Conservation (phyloP, 192 early-diverging fungal genomes). For the Coemansia sp. region DNA sequence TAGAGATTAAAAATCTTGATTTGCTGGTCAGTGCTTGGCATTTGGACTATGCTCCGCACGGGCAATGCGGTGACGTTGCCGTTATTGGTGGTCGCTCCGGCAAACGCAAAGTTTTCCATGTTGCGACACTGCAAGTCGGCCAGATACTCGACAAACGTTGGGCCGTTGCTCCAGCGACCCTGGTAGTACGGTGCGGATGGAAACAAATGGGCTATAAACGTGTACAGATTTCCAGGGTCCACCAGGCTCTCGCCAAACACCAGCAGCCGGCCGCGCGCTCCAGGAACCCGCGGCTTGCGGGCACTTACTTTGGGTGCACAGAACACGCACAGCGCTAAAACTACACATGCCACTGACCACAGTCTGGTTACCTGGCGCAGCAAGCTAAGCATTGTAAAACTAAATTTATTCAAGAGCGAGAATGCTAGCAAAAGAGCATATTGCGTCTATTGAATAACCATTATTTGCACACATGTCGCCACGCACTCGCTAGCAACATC, state of each 20-base stretch:
- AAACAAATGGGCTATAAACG: conserved; percentile 46
- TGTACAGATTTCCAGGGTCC: conserved; percentile 51
- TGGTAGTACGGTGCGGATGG: conserved; percentile 53
- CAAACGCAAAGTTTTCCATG: conserved; percentile 56
- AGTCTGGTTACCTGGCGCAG: background rate
- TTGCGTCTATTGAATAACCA: no score
- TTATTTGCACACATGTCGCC: background rate
- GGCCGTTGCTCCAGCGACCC: conserved; percentile 53
- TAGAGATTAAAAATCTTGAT: conserved; percentile 52
- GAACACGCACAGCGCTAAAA: background rate
- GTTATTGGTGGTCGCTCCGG: conserved; percentile 50
- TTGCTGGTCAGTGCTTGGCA: conserved; percentile 52
- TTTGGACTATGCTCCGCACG: conserved; percentile 44
- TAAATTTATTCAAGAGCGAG: background rate
- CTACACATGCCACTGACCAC: background rate
- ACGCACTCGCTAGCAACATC: background rate
- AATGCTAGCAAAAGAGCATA: background rate
- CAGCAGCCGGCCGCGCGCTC: conserved; percentile 43
- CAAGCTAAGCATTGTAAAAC: background rate
- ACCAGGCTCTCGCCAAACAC: conserved; percentile 54
- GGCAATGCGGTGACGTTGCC: conserved; percentile 51
- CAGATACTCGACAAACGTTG: conserved; percentile 53
- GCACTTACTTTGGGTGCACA: conserved; percentile 3
- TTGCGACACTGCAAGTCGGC: conserved; percentile 42
- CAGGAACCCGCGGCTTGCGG: conserved; percentile 48